Evolutionary conservation across 495 filamentous ascomycete species (phyloP).

Genomic region (Penicillium soppii): DNA sequence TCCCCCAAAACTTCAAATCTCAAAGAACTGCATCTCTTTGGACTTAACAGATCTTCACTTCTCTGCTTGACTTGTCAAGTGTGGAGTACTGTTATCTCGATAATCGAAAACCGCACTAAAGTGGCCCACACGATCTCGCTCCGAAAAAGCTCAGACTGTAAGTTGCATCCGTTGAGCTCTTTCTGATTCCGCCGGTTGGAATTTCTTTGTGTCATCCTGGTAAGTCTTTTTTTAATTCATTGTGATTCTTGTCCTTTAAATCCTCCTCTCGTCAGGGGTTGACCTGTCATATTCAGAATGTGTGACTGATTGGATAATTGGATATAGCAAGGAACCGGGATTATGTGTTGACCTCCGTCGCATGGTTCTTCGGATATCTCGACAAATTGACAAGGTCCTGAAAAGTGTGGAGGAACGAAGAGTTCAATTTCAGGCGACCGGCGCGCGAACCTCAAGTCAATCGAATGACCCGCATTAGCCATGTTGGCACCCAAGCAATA

Average conservation of each 20-base stretch:
- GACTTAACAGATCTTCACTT: neutral
- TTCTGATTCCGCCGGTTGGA: constrained; percentile 17
- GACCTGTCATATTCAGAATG: too few species aligned
- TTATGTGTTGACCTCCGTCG: constrained; percentile 21
- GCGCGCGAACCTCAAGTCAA: neutral
- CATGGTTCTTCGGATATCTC: constrained; percentile 8
- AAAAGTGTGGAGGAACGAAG: constrained; percentile 13
- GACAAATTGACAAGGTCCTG: neutral
- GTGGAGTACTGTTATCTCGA: constrained; percentile 20
- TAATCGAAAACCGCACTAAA: constrained; percentile 25
- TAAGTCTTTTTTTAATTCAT: constrained; percentile 2
- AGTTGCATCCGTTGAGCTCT: constrained; percentile 6
- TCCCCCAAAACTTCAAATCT: neutral
- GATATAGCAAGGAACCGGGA: constrained; percentile 10
- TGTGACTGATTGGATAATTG: constrained; percentile 13
- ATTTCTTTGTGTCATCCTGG: constrained; percentile 3
- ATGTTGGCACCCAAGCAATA: constrained; percentile 89
- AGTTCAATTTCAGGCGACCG: neutral
- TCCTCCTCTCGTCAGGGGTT: neutral
- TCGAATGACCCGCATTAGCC: constrained; percentile 37
- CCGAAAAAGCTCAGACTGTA: constrained; percentile 26
- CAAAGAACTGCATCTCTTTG: constrained; percentile 1
- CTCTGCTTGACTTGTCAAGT: neutral
- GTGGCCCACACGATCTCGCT: constrained; percentile 21
- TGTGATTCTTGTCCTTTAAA: neutral